Conservation (phyloP, 176 grass and related monocot genomes). For the Metroxylon sagu region DNA sequence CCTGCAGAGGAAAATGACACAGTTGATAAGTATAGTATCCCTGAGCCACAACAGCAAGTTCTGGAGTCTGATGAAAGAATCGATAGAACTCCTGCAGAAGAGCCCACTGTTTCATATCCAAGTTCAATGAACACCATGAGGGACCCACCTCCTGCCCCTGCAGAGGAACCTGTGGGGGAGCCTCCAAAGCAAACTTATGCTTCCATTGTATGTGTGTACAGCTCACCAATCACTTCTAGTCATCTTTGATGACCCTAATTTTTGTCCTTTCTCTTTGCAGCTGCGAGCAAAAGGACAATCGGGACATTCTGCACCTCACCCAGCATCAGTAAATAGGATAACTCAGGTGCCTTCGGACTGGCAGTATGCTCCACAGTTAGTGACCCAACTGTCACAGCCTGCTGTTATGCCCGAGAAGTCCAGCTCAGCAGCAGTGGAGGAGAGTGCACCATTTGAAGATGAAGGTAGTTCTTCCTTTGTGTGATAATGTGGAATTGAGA, state of each 20-base stretch:
- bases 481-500: too few species aligned
- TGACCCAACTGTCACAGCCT: slow-evolving; percentile 24
- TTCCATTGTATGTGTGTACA: slow-evolving; percentile 54
- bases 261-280: slow-evolving; percentile 17
- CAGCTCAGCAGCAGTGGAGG: slow-evolving; percentile 39
- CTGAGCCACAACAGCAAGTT: slow-evolving; percentile 49
- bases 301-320: slow-evolving; percentile 16
- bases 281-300: slow-evolving; percentile 39
- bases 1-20: slow-evolving; percentile 40
- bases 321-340: slow-evolving; percentile 34
- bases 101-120: slow-evolving; percentile 37
- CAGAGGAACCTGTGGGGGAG: slow-evolving; percentile 57
- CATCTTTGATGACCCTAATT: too few species aligned
- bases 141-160: slow-evolving; percentile 34
- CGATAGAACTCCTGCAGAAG: slow-evolving; percentile 47
- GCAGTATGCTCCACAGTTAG: slow-evolving; percentile 18
- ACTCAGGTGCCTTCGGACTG: slow-evolving; percentile 19
- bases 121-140: slow-evolving; percentile 29
- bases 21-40: slow-evolving; percentile 46
- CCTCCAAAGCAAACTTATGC: slow-evolving; percentile 85
- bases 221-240: too few species aligned
- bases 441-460: slow-evolving; percentile 43
- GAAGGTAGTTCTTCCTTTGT: slow-evolving; percentile 43
- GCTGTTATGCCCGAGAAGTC: slow-evolving; percentile 41
- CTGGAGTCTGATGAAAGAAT: slow-evolving; percentile 41